These are phyloP conservation scores for Keithomyces neogunnii DNA, from an alignment of 2,329 filamentous ascomycete species.

Conservation along the genomic window DNA sequence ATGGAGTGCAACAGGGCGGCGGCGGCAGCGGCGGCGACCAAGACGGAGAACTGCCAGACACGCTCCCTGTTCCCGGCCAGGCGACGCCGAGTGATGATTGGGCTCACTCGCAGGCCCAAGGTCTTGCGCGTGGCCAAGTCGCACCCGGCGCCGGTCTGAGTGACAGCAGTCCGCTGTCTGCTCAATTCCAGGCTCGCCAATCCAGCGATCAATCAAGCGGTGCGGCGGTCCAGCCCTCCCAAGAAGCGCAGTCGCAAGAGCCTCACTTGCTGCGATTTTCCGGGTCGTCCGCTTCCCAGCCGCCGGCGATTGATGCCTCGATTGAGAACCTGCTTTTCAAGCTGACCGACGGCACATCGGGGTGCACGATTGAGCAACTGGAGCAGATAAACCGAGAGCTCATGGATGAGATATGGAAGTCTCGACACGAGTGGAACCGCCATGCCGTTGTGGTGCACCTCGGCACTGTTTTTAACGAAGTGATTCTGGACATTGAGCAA, in stretches of 20 bases:
- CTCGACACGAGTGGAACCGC: conserved; percentile 75
- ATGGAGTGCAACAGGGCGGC: conserved; percentile 33
- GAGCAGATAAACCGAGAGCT: conserved; percentile 87
- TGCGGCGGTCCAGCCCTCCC: conserved; percentile 15
- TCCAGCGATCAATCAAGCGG: conserved; percentile 25
- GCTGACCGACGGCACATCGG: conserved; percentile 60
- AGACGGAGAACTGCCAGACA: conserved; percentile 44
- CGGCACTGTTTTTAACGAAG: conserved; percentile 64
- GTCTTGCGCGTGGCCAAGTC: conserved; percentile 31
- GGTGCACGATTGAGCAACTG: conserved; percentile 83
- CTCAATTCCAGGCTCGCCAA: conserved; percentile 22
- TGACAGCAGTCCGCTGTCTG: conserved; percentile 29
- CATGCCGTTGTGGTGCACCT: conserved; percentile 59
- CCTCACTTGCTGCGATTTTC: conserved; percentile 16
- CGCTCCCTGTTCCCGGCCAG: conserved; percentile 37
- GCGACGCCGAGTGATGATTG: conserved; percentile 46
- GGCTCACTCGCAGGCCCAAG: conserved; percentile 51
- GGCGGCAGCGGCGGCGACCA: conserved; percentile 21
- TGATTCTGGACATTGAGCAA: conserved; percentile 58
- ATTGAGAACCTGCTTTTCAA: conserved; percentile 51
- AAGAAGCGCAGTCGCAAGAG: conserved; percentile 21
- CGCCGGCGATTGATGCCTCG: conserved; percentile 36
- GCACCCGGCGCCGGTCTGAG: conserved; percentile 15
- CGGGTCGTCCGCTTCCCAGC: conserved; percentile 33
- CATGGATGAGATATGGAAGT: conserved; percentile 84